Percentiles rank a stretch among this genome's conserved stretches.
These are phyloP conservation scores for Macroventuria anomochaeta DNA, from an alignment of 2,329 filamentous ascomycete genomes.

Conservation along the genomic window DNA sequence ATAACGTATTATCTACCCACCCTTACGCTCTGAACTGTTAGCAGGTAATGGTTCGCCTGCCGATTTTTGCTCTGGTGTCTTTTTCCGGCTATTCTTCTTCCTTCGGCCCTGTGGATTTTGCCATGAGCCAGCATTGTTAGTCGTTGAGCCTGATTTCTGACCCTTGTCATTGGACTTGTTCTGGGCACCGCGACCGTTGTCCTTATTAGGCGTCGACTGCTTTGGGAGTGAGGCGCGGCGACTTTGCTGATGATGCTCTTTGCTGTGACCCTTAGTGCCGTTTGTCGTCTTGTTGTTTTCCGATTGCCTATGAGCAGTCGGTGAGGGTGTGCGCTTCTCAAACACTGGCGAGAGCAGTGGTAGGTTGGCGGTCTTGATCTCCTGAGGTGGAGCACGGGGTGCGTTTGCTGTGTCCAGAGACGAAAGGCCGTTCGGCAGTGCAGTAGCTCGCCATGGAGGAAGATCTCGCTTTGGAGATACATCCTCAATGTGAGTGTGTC, in stretches of 20 bases:
- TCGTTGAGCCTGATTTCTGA: constrained; percentile 26
- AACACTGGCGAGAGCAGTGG: constrained; percentile 73
- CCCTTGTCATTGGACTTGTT: constrained; percentile 38
- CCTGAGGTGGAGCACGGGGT: constrained; percentile 46
- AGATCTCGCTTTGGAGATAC: constrained; percentile 40
- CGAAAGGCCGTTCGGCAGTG: constrained; percentile 40
- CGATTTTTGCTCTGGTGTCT: constrained; percentile 38
- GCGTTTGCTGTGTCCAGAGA: constrained; percentile 54
- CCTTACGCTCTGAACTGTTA: constrained; percentile 55
- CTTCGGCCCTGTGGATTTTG: constrained; percentile 32
- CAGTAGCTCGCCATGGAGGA: constrained; percentile 38
- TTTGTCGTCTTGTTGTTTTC: constrained; percentile 40
- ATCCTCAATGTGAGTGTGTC: constrained; percentile 33
- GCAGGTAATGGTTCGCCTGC: constrained; percentile 52
- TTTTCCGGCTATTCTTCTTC: constrained; percentile 38
- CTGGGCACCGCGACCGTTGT: constrained; percentile 36
- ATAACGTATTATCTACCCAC: constrained; percentile 41
- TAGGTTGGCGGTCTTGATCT: constrained; percentile 49
- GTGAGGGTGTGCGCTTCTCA: constrained; percentile 74
- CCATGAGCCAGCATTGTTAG: constrained; percentile 25
- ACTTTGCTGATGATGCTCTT: constrained; percentile 36
- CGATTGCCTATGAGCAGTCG: constrained; percentile 60
- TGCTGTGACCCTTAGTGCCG: constrained; percentile 36
- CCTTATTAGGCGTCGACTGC: constrained; percentile 24
- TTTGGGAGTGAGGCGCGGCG: constrained; percentile 39